Evolutionary conservation across 2,329 filamentous ascomycete species (phyloP), one percentile per base, ranked within the genome.

Genomic region (Aspergillus flavus): DNA sequence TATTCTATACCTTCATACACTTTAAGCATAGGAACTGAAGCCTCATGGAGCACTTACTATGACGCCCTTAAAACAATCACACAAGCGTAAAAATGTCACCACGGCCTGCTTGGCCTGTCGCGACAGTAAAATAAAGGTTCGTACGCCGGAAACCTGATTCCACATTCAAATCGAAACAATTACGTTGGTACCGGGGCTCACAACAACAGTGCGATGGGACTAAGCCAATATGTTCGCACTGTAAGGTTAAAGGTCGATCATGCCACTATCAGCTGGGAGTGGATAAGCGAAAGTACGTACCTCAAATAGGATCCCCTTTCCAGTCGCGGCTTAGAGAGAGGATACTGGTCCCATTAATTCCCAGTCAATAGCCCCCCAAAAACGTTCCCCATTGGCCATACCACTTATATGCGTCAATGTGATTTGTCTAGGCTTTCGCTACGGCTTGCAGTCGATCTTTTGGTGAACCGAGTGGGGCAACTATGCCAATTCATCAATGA

Each of bases 361-460:
- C 23, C 11, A 6, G 6, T 48, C 45, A 28, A 23, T 14, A 14
- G 11, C 0, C 5, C 11, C n/a, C 45, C 21, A 21, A 5, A 12
- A 11, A 26, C 11, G 4, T 48, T n/a, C 11, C 6, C 16, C 19
- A 53, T 32, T 53, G 9, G 16, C 7, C 3, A n/a, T 4, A 21
- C 9, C n/a, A 3, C 30, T 32, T 11, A 34, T 53, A 34, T 46
- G 43, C 6, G 21, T 34, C 6, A 28, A 34, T 11, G 1, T 23
- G 26, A 21, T 6, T 19, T 14, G 4, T n/a, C 19, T 53, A 53
- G 50, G 28, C 28, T 53, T 14, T 34, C 50, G 4, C 58, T 74
- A 19, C 68, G 71, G 1, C 61, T 68, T 28, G 72, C 71, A 12
- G 69, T 73, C 36, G 68, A 73, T 59, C 48, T 74, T 11, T 57